Percentiles rank a stretch among this genome's conserved stretches.
Conservation (phyloP, 441 rosid species). For the Pelargonium myrrhifolium region DNA sequence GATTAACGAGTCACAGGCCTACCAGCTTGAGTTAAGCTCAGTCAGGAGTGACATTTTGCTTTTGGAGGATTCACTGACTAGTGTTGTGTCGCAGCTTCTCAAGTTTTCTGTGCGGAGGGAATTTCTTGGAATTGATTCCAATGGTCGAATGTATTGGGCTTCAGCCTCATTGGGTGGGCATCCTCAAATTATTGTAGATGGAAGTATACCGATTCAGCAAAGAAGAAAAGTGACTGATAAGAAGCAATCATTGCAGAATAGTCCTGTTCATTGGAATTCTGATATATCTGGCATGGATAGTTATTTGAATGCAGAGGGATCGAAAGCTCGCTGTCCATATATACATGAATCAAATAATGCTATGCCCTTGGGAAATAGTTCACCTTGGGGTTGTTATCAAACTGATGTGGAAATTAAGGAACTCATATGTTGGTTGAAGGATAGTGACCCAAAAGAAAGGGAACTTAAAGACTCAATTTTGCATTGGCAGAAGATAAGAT, state of each 20-base stretch:
- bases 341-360: conserved; percentile 34
- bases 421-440: conserved; percentile 68
- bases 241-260: conserved; percentile 3
- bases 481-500: conserved; percentile 53
- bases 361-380: conserved; percentile 23
- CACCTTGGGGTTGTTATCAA: conserved; percentile 63
- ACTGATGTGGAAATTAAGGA: conserved; percentile 63
- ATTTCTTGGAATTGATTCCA: conserved; percentile 80
- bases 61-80: conserved; percentile 54
- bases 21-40: conserved; percentile 46
- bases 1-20: conserved; percentile 47
- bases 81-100: conserved; percentile 53
- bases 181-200: conserved; percentile 67
- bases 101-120: conserved; percentile 69
- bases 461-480: conserved; percentile 68
- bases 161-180: conserved; percentile 44
- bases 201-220: conserved; percentile 49
- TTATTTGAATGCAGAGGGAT: conserved; percentile 37
- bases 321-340: conserved; percentile 57
- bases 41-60: conserved; percentile 46
- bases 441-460: conserved; percentile 57
- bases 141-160: conserved; percentile 82
- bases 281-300: conserved; percentile 18
- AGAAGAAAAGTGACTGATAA: conserved; percentile 20
- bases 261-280: conserved; percentile 22